These are phyloP conservation scores for Primulina huaijiensis DNA, from an alignment of 257 asterid genomes.

Conservation along the genomic window DNA sequence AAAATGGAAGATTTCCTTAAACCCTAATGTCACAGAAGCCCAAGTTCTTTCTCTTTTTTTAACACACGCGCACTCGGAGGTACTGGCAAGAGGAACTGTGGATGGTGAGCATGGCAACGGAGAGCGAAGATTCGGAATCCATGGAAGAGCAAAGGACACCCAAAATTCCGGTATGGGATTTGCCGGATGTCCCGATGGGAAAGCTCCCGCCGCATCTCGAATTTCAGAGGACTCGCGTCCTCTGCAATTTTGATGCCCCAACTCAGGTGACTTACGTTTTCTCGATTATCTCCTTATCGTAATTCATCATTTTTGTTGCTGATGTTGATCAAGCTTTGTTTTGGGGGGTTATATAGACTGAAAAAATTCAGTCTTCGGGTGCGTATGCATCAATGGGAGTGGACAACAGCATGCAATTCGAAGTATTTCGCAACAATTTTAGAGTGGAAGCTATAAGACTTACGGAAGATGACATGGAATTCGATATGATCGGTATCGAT, in stretches of 20 bases:
- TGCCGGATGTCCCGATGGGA: conserved; percentile 49
- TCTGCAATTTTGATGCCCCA: conserved; percentile 69
- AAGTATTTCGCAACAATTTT: conserved; percentile 57
- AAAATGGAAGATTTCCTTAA: neutral
- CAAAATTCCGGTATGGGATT: neutral
- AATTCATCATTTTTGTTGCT: neutral
- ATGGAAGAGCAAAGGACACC: neutral
- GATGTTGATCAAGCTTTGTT: neutral
- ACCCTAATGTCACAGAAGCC: neutral
- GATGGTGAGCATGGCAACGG: neutral
- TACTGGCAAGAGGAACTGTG: neutral
- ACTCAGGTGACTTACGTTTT: conserved; percentile 43
- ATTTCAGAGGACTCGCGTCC: conserved; percentile 67
- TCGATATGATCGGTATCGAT: conserved; percentile 91
- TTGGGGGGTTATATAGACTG: conserved; percentile 39
- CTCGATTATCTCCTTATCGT: neutral
- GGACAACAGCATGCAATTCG: conserved; percentile 71
- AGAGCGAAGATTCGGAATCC: neutral
- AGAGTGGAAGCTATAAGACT: conserved; percentile 60
- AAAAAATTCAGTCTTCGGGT: conserved; percentile 71
- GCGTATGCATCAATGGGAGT: conserved; percentile 83
- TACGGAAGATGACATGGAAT: conserved; percentile 63
- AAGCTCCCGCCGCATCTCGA: conserved; percentile 61
- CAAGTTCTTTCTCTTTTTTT: no score
- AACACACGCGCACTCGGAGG: neutral